A percentile compares a stretch with the other conserved stretches of the same genome.
These are phyloP conservation scores for Thuidium tamariscinum DNA, from an alignment of 225 moss, liverwort and hornwort genomes.

Conservation along the genomic window DNA sequence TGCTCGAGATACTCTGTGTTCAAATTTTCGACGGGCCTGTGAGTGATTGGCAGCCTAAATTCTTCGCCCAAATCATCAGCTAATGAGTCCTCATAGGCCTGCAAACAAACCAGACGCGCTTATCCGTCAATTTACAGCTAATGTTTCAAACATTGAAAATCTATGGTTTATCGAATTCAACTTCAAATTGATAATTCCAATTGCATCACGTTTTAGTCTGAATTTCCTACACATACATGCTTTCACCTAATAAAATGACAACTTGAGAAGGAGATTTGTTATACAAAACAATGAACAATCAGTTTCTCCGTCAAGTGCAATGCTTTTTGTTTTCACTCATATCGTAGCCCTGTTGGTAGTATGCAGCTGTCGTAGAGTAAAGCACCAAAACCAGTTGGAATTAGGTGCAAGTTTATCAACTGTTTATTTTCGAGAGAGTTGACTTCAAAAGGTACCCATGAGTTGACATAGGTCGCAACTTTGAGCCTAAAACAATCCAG, in stretches of 20 bases:
- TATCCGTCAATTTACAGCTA: neutral
- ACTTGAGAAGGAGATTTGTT: neutral
- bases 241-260: neutral
- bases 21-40: constrained; percentile 75
- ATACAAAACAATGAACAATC: neutral
- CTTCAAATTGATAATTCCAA: neutral
- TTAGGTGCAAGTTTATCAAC: neutral
- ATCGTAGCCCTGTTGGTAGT: neutral
- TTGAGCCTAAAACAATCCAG: neutral
- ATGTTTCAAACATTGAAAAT: neutral
- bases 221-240: too few relatives aligned
- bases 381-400: neutral
- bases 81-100: constrained; percentile 89
- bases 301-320: neutral
- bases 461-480: neutral
- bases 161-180: neutral
- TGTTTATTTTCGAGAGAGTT: neutral
- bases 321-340: neutral
- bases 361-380: neutral
- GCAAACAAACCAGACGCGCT: neutral
- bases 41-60: constrained; percentile 64
- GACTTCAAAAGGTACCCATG: neutral
- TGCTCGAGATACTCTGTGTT: constrained; percentile 72
- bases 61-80: constrained; percentile 86
- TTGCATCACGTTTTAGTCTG: neutral